Evolutionary conservation across 2,329 filamentous ascomycete genomes (phyloP).

Genomic region (Trichoderma simmonsii): DNA sequence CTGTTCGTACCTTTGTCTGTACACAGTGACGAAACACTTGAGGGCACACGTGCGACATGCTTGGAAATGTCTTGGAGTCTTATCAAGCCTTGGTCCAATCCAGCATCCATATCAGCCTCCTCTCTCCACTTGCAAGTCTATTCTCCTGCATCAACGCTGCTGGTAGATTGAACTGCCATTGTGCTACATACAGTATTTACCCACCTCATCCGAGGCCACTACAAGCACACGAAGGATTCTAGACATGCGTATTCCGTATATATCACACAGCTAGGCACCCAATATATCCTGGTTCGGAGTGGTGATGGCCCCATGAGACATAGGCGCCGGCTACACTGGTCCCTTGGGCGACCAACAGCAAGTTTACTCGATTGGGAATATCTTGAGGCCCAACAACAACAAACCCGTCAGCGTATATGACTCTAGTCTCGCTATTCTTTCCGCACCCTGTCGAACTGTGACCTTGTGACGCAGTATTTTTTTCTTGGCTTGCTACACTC

Average conservation of each 20-base stretch:
- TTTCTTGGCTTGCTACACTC: background rate
- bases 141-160: background rate
- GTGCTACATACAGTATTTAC: background rate
- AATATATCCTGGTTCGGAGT: background rate
- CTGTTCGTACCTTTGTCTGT: background rate
- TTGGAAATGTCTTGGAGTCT: background rate
- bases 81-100: background rate
- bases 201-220: background rate
- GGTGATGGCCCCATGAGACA: background rate
- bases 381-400: constrained; percentile 3
- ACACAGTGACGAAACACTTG: background rate
- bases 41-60: constrained; percentile 5
- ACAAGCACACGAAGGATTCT: background rate
- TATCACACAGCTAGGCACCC: background rate
- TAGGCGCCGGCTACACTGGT: constrained; percentile 2
- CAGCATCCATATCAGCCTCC: background rate
- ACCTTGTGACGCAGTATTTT: constrained; percentile 7
- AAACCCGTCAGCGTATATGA: background rate
- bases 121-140: background rate
- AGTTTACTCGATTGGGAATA: background rate
- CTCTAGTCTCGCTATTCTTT: constrained; percentile 10
- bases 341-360: constrained; percentile 1
- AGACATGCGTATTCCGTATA: background rate
- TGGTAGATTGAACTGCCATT: background rate
- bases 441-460: constrained; percentile 12